phyloP scores from a whole-genome alignment of 75 land plant species.

The Cunninghamia lanceolata region DNA sequence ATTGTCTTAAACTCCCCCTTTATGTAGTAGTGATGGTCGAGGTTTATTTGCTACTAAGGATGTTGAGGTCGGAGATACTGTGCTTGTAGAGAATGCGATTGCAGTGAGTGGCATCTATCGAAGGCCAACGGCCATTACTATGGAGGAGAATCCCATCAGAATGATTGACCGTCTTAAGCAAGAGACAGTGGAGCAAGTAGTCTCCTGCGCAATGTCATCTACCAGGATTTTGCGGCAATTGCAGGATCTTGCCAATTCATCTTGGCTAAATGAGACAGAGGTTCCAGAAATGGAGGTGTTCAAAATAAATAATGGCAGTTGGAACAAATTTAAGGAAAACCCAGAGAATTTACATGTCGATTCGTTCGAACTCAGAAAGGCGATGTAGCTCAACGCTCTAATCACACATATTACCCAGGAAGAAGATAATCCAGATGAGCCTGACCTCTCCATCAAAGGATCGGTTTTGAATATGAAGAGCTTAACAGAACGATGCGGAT shows the following conservation, averaged over 20 bases:
- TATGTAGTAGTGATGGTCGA: no score
- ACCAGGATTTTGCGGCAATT: not conserved
- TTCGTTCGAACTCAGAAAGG: not conserved
- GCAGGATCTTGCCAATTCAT: not conserved
- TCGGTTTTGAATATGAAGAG: not conserved
- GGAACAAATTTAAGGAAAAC: not conserved
- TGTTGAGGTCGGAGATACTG: not conserved
- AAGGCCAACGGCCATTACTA: not conserved
- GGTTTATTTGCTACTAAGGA: not conserved
- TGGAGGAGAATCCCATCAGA: no score
- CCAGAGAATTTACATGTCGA: not conserved
- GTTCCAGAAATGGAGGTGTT: not conserved
- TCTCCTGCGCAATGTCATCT: not conserved
- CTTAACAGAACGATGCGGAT: not conserved
- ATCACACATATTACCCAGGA: not conserved
- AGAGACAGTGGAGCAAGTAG: not conserved
- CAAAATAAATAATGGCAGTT: not conserved
- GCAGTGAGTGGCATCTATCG: not conserved
- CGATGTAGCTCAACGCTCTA: not conserved
- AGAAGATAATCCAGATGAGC: not conserved
- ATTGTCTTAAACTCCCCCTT: no score
- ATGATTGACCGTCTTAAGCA: not conserved
- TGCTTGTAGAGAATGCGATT: conserved; percentile 12
- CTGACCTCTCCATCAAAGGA: not conserved
- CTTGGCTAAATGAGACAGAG: not conserved